Evolutionary conservation across 1,139 yeast species (phyloP).

Genomic region (Spathaspora jeffriesii): DNA sequence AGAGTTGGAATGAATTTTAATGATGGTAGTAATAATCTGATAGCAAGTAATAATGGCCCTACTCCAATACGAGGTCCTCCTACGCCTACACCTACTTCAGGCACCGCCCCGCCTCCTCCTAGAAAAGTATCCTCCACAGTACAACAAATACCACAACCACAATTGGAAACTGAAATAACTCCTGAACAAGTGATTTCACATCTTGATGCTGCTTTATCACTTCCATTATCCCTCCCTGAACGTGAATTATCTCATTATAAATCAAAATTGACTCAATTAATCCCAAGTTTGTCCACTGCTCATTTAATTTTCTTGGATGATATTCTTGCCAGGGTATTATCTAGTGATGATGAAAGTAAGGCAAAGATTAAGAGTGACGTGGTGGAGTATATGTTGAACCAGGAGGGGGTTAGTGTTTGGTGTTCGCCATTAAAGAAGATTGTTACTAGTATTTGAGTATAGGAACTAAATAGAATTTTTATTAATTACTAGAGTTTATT

Average conservation of each 20-base stretch:
- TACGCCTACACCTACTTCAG: constrained; percentile 2
- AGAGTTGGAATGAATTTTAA: constrained; percentile 10
- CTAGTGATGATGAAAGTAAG: constrained; percentile 8
- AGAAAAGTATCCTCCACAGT: neutral
- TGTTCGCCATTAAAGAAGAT: constrained; percentile 55
- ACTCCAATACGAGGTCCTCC: constrained; percentile 3
- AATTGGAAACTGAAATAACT: neutral
- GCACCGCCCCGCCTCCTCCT: neutral
- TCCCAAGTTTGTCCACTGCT: constrained; percentile 14
- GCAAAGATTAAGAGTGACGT: constrained; percentile 22
- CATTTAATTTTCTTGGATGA: constrained; percentile 20
- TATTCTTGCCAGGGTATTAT: constrained; percentile 11
- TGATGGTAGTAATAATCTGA: neutral
- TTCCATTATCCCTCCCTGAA: constrained; percentile 26
- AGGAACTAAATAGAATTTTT: neutral
- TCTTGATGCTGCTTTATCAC: constrained; percentile 15
- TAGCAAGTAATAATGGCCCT: constrained; percentile 5
- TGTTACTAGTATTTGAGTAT: constrained; percentile 19
- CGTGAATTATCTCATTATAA: constrained; percentile 39
- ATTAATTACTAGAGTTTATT: neutral
- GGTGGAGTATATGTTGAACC: constrained; percentile 48
- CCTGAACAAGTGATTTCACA: constrained; percentile 2
- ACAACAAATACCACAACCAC: neutral
- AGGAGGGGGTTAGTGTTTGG: constrained; percentile 58
- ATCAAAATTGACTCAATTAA: constrained; percentile 22